Evolutionary conservation across 2,329 filamentous ascomycete genomes (phyloP), one percentile per base, ranked within the genome.

Genomic region (Lachnellula willkommii): DNA sequence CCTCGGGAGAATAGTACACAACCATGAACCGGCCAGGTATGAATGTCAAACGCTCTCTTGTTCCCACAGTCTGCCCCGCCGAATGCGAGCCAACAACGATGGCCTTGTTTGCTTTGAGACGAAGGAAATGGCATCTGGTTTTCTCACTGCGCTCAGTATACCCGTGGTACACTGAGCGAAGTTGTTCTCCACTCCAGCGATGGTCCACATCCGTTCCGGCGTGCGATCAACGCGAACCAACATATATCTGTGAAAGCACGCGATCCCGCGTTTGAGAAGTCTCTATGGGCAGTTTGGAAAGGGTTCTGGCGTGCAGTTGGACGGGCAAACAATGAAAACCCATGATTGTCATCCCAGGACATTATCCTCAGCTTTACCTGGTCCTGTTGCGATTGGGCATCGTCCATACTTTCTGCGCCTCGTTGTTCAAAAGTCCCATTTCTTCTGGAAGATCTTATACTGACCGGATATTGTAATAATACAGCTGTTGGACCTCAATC

Each of bases 401-500:
- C 45, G 24, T 47, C 12, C 3, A 26, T 15, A 26, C 42, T 24
- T 24, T 45, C 20, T 12, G 20, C n/a, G 20, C n/a, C 6, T 17
- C 14, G 11, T 20, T 24, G 17, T 40, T 24, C 17, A 20, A 24
- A 17, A 8, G 11, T 24, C 7, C 42, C 9, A 5, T 11, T 26
- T 47, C 17, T 36, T 53, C 40, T 26, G 26, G 45, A 17, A 32
- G 48, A 35, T 12, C 40, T 36, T 32, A 39, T 47, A 54, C 65
- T 67, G 56, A 67, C 60, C 42, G 56, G 47, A 26, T 36, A 28
- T 5, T 20, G 57, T 28, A 39, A 15, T 52, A 24, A 26, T 60
- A 17, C 63, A 68, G 67, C 55, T 57, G 76, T 79, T 67, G 78
- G 81, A 74, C 82, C 81, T 65, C 83, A 84, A 72, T 76, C 80